Evolutionary conservation across 352 stramenopile species (phyloP), one percentile per base, ranked within the genome.

Genomic region (Phytophthora meadii): DNA sequence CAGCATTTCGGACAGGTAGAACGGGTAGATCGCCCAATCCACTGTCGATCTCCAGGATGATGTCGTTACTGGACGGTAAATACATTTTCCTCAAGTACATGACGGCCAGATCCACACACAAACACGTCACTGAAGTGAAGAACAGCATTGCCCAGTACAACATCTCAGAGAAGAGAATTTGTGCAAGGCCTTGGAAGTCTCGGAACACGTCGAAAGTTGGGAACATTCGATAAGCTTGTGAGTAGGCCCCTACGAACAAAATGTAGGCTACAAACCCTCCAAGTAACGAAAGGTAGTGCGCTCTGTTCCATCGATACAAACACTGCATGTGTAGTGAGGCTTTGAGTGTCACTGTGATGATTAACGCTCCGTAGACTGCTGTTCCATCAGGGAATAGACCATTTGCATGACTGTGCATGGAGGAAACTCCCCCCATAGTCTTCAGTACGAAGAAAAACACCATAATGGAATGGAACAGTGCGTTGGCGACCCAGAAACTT

Each of bases 71-170:
- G 1, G 85, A 88, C 4, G 88, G 86, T 45, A 95, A 61, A 28
- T 94, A 94, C 86, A 94, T 95, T 56, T 91, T 82, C 50, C 81
- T 84, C 30, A 95, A 30, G 57, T 94, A 95, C 65, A 88, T 81
- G 42, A 89, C 68, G 5, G 81, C 77, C 30, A 92, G 49, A 51
- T 95, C 84, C 4, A 86, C 70, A 15, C 66, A 76, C 12, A 95
- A 65, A 15, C 81, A 92, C 2, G 83, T 65, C 7, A 94, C 64
- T 0, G 81, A 78, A 2, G 85, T 83, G 49, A 92, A 87, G 9
- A 92, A 60, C 1, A 95, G 68, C 17, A 88, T 46, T 0, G 83
- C 54, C 86, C 86, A 95, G 59, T 86, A 94, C 17, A 76, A 57
- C 19, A 41, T 52, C 14, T 91, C 70, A 0, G 41, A 40, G 41